phyloP scores from a whole-genome alignment of 2,329 filamentous ascomycete species.

The Truncatella angustata region DNA sequence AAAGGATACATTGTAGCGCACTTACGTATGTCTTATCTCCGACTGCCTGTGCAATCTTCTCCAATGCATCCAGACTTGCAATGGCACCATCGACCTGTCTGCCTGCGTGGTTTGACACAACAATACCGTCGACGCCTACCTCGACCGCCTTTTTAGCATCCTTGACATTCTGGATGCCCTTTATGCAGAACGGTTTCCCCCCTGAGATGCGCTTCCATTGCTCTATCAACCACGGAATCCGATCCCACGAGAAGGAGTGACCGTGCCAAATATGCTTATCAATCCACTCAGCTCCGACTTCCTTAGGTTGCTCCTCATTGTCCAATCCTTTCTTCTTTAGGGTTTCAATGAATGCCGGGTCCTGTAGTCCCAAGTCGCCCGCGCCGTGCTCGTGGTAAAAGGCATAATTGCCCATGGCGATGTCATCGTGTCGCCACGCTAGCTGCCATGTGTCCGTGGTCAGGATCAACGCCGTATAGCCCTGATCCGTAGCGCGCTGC shows the following conservation, averaged over 20 bases:
- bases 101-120: slow-evolving; percentile 58
- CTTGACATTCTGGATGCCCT: slow-evolving; percentile 59
- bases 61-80: slow-evolving; percentile 57
- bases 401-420: slow-evolving; percentile 56
- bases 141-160: slow-evolving; percentile 59
- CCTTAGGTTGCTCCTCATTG: slow-evolving; percentile 46
- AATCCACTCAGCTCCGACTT: slow-evolving; percentile 60
- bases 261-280: slow-evolving; percentile 63
- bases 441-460: slow-evolving; percentile 65
- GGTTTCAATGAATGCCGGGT: slow-evolving; percentile 57
- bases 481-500: slow-evolving; percentile 48
- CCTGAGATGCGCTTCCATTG: slow-evolving; percentile 58
- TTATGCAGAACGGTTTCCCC: slow-evolving; percentile 58
- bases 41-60: slow-evolving; percentile 50
- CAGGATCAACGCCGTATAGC: slow-evolving; percentile 57
- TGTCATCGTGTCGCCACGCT: slow-evolving; percentile 59
- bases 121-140: slow-evolving; percentile 39
- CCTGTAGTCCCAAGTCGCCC: slow-evolving; percentile 52
- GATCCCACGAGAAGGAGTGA: slow-evolving; percentile 61
- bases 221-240: slow-evolving; percentile 58
- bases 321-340: slow-evolving; percentile 53
- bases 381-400: slow-evolving; percentile 61
- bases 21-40: slow-evolving; percentile 28
- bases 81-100: slow-evolving; percentile 60
- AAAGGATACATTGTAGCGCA: slow-evolving; percentile 5